Percentiles rank a stretch among this genome's conserved stretches.
Conservation (phyloP, 2,329 filamentous ascomycete genomes). For the Geoglossum cookeanum region DNA sequence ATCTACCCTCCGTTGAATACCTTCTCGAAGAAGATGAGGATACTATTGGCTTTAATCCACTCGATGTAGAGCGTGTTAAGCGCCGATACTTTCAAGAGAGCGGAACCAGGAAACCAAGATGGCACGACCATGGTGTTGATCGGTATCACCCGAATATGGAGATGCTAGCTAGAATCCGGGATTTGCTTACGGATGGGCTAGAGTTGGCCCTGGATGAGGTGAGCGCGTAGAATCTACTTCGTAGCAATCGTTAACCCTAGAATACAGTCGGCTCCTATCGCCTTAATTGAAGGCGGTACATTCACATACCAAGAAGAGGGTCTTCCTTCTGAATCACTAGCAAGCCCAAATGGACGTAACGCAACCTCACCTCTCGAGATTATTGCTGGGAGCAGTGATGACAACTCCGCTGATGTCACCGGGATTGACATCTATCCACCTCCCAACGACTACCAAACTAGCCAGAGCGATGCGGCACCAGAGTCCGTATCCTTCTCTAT, state of each 20-base stretch:
- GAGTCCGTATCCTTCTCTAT: slow-evolving; percentile 30
- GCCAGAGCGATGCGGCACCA: slow-evolving; percentile 20
- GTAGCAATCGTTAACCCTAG: slow-evolving; percentile 6
- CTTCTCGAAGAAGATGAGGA: slow-evolving; percentile 50
- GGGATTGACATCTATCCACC: neutral
- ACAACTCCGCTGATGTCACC: neutral
- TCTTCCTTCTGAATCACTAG: slow-evolving; percentile 29
- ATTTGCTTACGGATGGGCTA: slow-evolving; percentile 42
- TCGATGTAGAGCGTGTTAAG: slow-evolving; percentile 30
- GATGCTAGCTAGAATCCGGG: slow-evolving; percentile 45
- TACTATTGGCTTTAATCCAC: slow-evolving; percentile 44
- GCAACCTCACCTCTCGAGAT: neutral
- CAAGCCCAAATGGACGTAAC: slow-evolving; percentile 24
- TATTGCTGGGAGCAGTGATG: neutral
- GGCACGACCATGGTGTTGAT: slow-evolving; percentile 29
- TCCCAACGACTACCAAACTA: slow-evolving; percentile 17
- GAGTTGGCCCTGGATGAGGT: slow-evolving; percentile 33
- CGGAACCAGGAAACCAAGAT: slow-evolving; percentile 30
- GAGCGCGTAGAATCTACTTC: slow-evolving; percentile 10
- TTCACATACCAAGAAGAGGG: slow-evolving; percentile 36
- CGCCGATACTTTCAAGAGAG: slow-evolving; percentile 32
- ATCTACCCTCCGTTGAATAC: slow-evolving; percentile 38
- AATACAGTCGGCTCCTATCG: slow-evolving; percentile 26
- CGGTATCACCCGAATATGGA: slow-evolving; percentile 39
- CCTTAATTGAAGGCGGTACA: slow-evolving; percentile 25